A percentile compares a stretch with the other conserved stretches of the same genome.
These are phyloP conservation scores for Tricholoma bakamatsutake DNA, from an alignment of 768 basidiomycete genomes.

Conservation along the genomic window DNA sequence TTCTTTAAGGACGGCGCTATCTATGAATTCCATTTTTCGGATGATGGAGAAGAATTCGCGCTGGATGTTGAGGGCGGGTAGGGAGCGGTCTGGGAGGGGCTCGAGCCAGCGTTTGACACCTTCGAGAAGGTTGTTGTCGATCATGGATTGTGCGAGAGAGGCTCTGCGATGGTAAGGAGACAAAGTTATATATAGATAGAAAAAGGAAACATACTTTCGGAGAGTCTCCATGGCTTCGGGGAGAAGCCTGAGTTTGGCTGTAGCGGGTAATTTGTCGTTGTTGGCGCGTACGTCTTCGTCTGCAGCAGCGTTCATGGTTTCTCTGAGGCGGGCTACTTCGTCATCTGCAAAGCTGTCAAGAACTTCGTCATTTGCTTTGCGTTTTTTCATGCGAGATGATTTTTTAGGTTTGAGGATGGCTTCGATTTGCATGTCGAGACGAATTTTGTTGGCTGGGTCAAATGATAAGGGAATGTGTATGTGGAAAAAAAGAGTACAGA, in stretches of 20 bases:
- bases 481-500: slow-evolving; percentile 22
- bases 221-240: slow-evolving; percentile 90
- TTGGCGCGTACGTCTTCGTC: slow-evolving; percentile 81
- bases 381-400: slow-evolving; percentile 60
- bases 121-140: slow-evolving; percentile 91
- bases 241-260: slow-evolving; percentile 76
- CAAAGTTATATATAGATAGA: not conserved
- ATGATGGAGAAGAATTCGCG: slow-evolving; percentile 82
- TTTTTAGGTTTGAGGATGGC: slow-evolving; percentile 83
- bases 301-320: slow-evolving; percentile 82
- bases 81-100: slow-evolving; percentile 85
- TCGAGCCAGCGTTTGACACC: slow-evolving; percentile 91
- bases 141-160: slow-evolving; percentile 84
- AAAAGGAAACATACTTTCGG: slow-evolving; percentile 66
- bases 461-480: not conserved
- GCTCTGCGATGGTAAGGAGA: slow-evolving; percentile 38
- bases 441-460: slow-evolving; percentile 61
- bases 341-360: slow-evolving; percentile 87
- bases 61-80: slow-evolving; percentile 95
- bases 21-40: slow-evolving; percentile 88
- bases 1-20: slow-evolving; percentile 85
- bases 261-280: slow-evolving; percentile 73
- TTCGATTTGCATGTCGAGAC: slow-evolving; percentile 80
- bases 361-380: slow-evolving; percentile 71
- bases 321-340: slow-evolving; percentile 83